Percentiles rank a stretch among this genome's conserved stretches.
phyloP scores from a whole-genome alignment of 108 stramenopile genomes.

The Pseudonitzschia multistriata region DNA sequence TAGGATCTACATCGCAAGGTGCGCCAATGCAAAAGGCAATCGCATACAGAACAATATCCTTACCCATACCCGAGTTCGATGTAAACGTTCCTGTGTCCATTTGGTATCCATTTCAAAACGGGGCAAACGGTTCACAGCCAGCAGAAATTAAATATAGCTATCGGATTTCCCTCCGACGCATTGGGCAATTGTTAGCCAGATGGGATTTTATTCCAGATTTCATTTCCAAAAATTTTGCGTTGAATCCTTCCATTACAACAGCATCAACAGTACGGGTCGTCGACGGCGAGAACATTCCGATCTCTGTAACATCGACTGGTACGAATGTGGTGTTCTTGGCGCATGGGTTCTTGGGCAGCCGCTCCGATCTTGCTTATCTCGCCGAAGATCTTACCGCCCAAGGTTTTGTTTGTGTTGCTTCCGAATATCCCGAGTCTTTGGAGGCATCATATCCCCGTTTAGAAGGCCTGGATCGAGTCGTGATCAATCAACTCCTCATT shows the following conservation, averaged over 20 bases:
- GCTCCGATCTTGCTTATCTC: constrained; percentile 71
- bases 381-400: constrained; percentile 61
- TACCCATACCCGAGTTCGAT: constrained; percentile 30
- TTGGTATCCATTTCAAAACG: constrained; percentile 43
- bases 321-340: constrained; percentile 58
- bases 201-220: constrained; percentile 76
- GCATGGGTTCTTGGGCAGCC: constrained; percentile 61
- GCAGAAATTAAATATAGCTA: constrained; percentile 43
- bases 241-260: constrained; percentile 23
- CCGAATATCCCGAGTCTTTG: constrained; percentile 77
- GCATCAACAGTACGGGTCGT: constrained; percentile 19
- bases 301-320: constrained; percentile 21
- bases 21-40: constrained; percentile 7
- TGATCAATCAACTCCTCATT: constrained; percentile 48
- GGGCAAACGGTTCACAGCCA: not conserved
- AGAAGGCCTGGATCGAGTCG: constrained; percentile 50
- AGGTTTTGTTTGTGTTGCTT: constrained; percentile 61
- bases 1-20: not conserved
- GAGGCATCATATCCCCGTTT: constrained; percentile 60
- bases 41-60: constrained; percentile 29
- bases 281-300: constrained; percentile 19
- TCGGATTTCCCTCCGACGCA: constrained; percentile 65
- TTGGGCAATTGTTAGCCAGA: constrained; percentile 61
- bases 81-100: constrained; percentile 51
- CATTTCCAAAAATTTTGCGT: constrained; percentile 47